phyloP scores from a whole-genome alignment of 2,329 filamentous ascomycete genomes.

The Madurella mycetomatis region DNA sequence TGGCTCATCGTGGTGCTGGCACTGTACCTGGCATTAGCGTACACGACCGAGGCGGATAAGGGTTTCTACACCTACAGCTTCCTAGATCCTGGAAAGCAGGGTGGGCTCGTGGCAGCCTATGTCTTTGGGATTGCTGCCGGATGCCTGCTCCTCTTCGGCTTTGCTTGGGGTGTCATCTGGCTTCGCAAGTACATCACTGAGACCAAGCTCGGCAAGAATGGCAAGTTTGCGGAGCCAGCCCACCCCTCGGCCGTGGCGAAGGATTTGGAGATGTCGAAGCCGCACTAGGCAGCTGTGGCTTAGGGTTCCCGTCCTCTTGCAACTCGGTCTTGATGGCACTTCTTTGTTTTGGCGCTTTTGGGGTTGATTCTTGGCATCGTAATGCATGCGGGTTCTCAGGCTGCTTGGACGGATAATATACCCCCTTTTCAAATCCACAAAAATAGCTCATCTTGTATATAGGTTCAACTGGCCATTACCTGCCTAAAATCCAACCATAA shows the following conservation, averaged over 20 bases:
- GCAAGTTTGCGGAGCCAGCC: constrained; percentile 31
- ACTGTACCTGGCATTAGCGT: constrained; percentile 69
- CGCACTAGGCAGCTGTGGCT: not conserved
- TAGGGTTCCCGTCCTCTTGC: not conserved
- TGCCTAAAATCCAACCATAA: too few relatives aligned
- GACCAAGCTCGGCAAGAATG: constrained; percentile 40
- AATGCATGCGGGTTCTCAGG: too few relatives aligned
- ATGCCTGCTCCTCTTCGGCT: constrained; percentile 48
- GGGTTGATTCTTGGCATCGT: too few relatives aligned
- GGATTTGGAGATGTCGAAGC: constrained; percentile 17
- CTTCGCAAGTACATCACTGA: constrained; percentile 48
- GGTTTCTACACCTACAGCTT: constrained; percentile 75
- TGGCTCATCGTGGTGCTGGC: constrained; percentile 66
- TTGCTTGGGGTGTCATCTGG: constrained; percentile 49
- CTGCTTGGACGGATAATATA: too few relatives aligned
- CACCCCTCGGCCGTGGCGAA: not conserved
- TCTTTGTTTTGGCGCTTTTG: too few relatives aligned
- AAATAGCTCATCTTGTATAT: too few relatives aligned
- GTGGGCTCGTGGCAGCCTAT: constrained; percentile 59
- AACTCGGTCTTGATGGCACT: not conserved
- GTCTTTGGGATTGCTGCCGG: constrained; percentile 55
- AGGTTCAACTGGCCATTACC: too few relatives aligned
- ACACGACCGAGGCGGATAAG: constrained; percentile 64
- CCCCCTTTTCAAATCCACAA: too few relatives aligned
- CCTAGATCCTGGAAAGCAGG: constrained; percentile 55